Conservation (phyloP, 2,329 filamentous ascomycete genomes). For the Penicillium sp. region DNA sequence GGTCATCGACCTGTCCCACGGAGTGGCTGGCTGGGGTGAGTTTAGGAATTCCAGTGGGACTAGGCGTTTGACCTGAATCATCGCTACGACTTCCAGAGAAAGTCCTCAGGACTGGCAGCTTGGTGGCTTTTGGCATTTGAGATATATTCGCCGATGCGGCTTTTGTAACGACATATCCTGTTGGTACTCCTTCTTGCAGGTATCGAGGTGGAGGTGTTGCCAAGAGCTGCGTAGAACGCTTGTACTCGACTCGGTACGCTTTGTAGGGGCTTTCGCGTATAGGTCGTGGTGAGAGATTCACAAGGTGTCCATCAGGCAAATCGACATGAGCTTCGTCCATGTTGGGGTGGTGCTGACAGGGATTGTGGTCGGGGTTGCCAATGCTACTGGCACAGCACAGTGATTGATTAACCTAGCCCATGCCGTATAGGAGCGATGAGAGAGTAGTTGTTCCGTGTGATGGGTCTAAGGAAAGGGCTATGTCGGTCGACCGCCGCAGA, state of each 20-base stretch:
- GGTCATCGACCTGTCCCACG: conserved; percentile 5
- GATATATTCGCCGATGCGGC: conserved; percentile 10
- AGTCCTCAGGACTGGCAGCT: conserved; percentile 29
- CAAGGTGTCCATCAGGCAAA: conserved; percentile 29
- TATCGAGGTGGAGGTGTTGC: conserved; percentile 7
- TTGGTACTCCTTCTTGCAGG: neutral
- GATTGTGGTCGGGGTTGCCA: conserved; percentile 6
- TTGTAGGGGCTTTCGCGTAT: conserved; percentile 13
- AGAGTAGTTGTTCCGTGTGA: neutral
- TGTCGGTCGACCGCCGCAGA: conserved; percentile 1
- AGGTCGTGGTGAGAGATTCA: conserved; percentile 30
- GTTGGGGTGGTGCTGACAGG: conserved; percentile 11
- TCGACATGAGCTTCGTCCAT: conserved; percentile 29
- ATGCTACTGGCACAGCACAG: conserved; percentile 22
- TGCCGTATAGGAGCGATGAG: conserved; percentile 11
- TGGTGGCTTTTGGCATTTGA: conserved; percentile 25
- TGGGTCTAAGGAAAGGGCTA: neutral
- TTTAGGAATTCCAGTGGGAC: conserved; percentile 15
- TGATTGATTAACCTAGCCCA: conserved; percentile 15
- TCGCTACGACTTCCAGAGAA: conserved; percentile 19
- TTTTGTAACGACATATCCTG: conserved; percentile 10
- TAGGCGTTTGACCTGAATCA: conserved; percentile 14
- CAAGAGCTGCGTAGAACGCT: conserved; percentile 4
- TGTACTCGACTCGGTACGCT: conserved; percentile 20
- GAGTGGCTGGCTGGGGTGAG: conserved; percentile 8